Conservation (phyloP, 306 rosid genomes). For the Begonia loranthoides region DNA sequence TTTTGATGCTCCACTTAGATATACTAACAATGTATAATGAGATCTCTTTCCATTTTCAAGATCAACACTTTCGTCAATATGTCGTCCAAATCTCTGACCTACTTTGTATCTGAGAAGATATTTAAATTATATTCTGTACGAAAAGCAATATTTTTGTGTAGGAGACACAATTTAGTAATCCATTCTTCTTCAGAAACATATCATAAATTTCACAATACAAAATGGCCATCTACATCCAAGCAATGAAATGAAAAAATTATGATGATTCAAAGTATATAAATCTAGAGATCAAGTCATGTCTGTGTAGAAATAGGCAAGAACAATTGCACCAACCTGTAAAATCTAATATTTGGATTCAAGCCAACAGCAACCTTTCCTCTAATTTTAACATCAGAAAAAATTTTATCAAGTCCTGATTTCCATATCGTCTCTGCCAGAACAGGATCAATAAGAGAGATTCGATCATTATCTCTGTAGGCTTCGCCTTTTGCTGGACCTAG, state of each 20-base stretch:
- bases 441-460: constrained; percentile 56
- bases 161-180: background rate
- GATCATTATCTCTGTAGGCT: constrained; percentile 80
- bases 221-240: background rate
- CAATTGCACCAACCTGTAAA: constrained; percentile 46
- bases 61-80: constrained; percentile 78
- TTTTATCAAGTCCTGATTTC: constrained; percentile 58
- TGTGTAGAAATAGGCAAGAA: no score
- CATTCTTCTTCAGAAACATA: background rate
- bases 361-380: constrained; percentile 70
- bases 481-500: constrained; percentile 82
- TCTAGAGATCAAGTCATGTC: background rate
- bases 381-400: constrained; percentile 52
- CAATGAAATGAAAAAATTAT: no score
- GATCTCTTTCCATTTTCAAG: constrained; percentile 68
- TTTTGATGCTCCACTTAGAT: constrained; percentile 67
- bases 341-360: constrained; percentile 71
- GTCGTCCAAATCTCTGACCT: constrained; percentile 86
- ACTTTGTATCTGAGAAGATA: constrained; percentile 46
- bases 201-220: no score
- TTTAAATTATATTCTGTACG: background rate
- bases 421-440: constrained; percentile 58
- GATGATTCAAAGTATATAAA: no score
- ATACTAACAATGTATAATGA: constrained; percentile 67
- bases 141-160: background rate